Evolutionary conservation across 345 rosid genomes (phyloP).

Genomic region (Microcos paniculata): DNA sequence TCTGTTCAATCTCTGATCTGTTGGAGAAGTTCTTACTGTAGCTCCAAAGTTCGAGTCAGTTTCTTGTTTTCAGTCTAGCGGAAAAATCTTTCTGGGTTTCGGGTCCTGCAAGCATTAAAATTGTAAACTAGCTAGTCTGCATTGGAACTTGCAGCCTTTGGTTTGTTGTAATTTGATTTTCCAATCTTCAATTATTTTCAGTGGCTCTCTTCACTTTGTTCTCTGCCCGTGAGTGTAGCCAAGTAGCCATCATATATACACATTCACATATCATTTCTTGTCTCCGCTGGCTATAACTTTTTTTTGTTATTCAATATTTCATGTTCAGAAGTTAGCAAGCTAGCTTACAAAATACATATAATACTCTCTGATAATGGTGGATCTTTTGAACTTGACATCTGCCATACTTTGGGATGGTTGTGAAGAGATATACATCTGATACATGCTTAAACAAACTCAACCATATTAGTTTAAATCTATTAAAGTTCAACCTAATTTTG

Average conservation of each 20-base stretch:
- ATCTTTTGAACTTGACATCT: background rate
- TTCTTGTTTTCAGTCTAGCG: background rate
- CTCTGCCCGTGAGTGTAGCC: no score
- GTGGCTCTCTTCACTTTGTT: background rate
- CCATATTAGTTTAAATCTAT: no score
- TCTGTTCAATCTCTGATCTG: background rate
- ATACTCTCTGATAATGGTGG: background rate
- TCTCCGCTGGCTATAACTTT: background rate
- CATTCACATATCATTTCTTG: background rate
- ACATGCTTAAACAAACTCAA: background rate
- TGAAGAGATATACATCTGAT: no score
- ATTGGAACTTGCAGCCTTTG: slow-evolving; percentile 13
- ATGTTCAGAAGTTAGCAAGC: background rate
- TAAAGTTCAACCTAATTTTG: background rate
- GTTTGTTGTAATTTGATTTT: background rate
- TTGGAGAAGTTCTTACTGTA: background rate
- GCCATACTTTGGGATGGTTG: background rate
- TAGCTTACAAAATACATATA: background rate
- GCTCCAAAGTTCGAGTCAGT: background rate
- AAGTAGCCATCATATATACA: no score
- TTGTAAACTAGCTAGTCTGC: background rate
- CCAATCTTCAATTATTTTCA: background rate
- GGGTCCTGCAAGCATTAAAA: background rate
- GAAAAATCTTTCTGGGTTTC: background rate
- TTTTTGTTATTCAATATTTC: slow-evolving; percentile 2